Conservation (phyloP, 116 monocot genomes). For the Cymodocea nodosa region DNA sequence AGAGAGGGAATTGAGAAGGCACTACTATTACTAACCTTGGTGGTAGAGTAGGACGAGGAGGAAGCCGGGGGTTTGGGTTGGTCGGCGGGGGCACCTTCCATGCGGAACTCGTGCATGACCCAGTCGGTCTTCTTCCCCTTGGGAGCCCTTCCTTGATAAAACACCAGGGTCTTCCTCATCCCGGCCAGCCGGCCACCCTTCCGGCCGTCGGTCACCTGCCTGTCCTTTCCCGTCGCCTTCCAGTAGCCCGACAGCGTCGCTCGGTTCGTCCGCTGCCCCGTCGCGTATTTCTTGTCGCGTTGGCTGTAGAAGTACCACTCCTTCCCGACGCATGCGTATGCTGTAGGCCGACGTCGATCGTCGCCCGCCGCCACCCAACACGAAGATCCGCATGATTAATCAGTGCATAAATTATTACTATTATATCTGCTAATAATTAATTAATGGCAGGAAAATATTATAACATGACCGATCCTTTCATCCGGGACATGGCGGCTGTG, state of each 20-base stretch:
- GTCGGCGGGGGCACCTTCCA: conserved; percentile 15
- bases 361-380: too few species aligned
- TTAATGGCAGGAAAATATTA: too few species aligned
- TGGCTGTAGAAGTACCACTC: conserved; percentile 83
- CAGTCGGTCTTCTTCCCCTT: conserved; percentile 83
- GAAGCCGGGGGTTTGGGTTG: background rate
- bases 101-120: conserved; percentile 89
- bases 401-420: too few species aligned
- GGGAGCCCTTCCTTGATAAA: conserved; percentile 80
- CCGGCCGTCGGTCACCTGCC: conserved; percentile 18
- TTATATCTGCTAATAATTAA: too few species aligned
- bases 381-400: too few species aligned
- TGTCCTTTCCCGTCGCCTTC: conserved; percentile 89
- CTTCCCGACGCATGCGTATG: conserved; percentile 27
- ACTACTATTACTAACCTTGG: background rate
- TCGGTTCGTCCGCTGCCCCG: conserved; percentile 66
- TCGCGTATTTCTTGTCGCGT: conserved; percentile 59
- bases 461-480: too few species aligned
- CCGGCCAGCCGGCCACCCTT: conserved; percentile 38
- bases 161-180: conserved; percentile 84
- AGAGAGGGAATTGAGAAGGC: too few species aligned
- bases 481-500: too few species aligned
- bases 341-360: too few species aligned
- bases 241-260: conserved; percentile 78
- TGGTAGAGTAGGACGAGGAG: background rate